A percentile compares a stretch with the other conserved stretches of the same genome.
Conservation (phyloP, 140 eudicot genomes). For the Oenanthe javanica region DNA sequence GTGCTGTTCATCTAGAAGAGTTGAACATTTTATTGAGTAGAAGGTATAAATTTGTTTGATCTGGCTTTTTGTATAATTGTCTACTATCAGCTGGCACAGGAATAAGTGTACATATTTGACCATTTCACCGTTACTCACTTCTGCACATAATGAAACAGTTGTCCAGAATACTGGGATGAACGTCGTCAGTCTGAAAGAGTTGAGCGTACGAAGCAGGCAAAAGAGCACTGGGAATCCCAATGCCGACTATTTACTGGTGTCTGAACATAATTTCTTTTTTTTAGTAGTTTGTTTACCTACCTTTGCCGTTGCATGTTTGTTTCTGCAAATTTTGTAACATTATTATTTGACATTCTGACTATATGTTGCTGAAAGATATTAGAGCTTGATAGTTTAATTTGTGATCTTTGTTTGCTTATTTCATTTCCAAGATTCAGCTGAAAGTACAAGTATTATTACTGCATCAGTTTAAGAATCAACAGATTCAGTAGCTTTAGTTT, state of each 20-base stretch:
- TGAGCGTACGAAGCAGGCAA: slow-evolving; percentile 67
- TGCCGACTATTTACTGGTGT: slow-evolving; percentile 58
- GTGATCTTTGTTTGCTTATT: background rate
- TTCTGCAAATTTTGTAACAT: background rate
- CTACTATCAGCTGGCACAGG: background rate
- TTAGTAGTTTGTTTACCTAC: background rate
- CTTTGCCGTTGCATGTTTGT: background rate
- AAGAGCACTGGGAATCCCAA: slow-evolving; percentile 82
- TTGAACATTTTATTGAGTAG: slow-evolving; percentile 61
- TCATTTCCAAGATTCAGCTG: background rate
- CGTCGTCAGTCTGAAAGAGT: slow-evolving; percentile 55
- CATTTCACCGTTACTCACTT: too few species aligned
- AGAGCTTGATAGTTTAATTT: background rate
- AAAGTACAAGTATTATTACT: slow-evolving; percentile 51
- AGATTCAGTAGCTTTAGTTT: slow-evolving; percentile 63
- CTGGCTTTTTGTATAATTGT: background rate
- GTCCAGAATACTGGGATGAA: slow-evolving; percentile 82
- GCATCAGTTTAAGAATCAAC: slow-evolving; percentile 75
- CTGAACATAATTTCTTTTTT: slow-evolving; percentile 8
- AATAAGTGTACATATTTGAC: background rate
- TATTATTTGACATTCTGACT: background rate
- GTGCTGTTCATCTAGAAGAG: slow-evolving; percentile 82
- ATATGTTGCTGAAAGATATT: background rate
- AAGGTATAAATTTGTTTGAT: slow-evolving; percentile 37
- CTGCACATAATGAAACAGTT: slow-evolving; percentile 33